Base-by-base conservation (phyloP, 2,329 filamentous ascomycete species). In the Ramularia collo-cygni region DNA sequence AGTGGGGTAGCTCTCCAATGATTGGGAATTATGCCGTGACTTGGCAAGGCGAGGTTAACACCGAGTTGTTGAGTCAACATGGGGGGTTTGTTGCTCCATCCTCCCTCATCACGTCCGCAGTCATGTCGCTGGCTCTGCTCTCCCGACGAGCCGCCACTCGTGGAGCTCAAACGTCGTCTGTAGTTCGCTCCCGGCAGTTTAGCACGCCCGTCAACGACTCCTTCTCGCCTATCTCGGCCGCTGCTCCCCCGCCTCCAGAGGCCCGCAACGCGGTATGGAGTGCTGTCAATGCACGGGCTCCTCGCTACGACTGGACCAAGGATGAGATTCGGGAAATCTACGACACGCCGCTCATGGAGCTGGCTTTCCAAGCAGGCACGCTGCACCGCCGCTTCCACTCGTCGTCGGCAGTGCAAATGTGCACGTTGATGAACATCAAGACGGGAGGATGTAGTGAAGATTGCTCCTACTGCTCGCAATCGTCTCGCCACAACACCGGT, bases 391-490 rank as follows among this genome's bases (percentile, higher is more conserved):
- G 83, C 54, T 93, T 93, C 69, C 88, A 94, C 66, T 76, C 85
- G 57, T 85, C 88, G 5, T 73, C 80, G 33, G 81, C 85, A 18
- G 85, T 95, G 48, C 88, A 95, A 65, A 83, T 94, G 65, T 95
- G 88, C 69, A 95, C 88, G 0, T 72, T 95, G 43, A 93, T 94
- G 85, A 94, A 93, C 71, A 95, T 95, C 71, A 95, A 95, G 63
- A 93, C 86, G 7, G 88, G 88, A 39, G 88, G 88, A 34, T 95
- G 88, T 66, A 87, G 79, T 53, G 88, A 94, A 64, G 88, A 95
- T 65, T 95, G 88, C 68, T 86, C 83, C 16, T 95, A 95, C 76
- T 94, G 87, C 63, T 85, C 87, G 2, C 87, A 94, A 64, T 89
- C 87, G 4, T 87, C 85, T 4, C 81, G 85, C 17, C 83, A 94